A percentile compares a stretch with the other conserved stretches of the same genome.
Evolutionary conservation across 2,329 filamentous ascomycete genomes (phyloP).

Genomic region (Graphilbum sp.): DNA sequence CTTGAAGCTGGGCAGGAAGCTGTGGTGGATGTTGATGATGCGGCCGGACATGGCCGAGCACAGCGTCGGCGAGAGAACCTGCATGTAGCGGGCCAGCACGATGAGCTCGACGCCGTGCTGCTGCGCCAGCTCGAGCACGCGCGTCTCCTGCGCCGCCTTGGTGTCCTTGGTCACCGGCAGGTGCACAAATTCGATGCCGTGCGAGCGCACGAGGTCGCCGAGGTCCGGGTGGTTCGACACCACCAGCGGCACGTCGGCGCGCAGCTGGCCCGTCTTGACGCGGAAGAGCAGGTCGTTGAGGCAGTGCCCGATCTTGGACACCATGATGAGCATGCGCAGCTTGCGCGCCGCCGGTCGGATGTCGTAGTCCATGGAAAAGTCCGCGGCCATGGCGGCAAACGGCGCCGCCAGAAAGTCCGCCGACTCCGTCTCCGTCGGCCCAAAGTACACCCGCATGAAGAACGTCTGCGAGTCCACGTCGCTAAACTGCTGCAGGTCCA

Average conservation of each 20-base stretch:
- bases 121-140: constrained; percentile 53
- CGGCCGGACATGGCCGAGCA: constrained; percentile 67
- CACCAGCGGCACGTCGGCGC: constrained; percentile 60
- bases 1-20: constrained; percentile 76
- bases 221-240: constrained; percentile 73
- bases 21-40: constrained; percentile 89
- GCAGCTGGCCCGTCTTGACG: constrained; percentile 46
- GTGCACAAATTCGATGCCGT: constrained; percentile 66
- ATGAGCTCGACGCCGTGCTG: constrained; percentile 60
- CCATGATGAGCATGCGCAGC: constrained; percentile 70
- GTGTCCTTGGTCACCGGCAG: constrained; percentile 66
- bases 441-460: constrained; percentile 82
- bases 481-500: constrained; percentile 73
- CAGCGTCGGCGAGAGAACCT: constrained; percentile 59
- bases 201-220: constrained; percentile 48
- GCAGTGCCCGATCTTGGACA: constrained; percentile 78
- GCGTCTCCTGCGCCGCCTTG: constrained; percentile 55
- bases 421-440: constrained; percentile 33
- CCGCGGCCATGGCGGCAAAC: constrained; percentile 43
- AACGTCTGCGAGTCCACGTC: constrained; percentile 59
- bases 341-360: constrained; percentile 53
- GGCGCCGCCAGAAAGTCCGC: constrained; percentile 35
- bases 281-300: constrained; percentile 53
- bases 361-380: constrained; percentile 54
- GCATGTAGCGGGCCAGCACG: constrained; percentile 76